Base-by-base conservation (phyloP, 768 basidiomycete genomes). In the Trichaptum fuscoviolaceum region DNA sequence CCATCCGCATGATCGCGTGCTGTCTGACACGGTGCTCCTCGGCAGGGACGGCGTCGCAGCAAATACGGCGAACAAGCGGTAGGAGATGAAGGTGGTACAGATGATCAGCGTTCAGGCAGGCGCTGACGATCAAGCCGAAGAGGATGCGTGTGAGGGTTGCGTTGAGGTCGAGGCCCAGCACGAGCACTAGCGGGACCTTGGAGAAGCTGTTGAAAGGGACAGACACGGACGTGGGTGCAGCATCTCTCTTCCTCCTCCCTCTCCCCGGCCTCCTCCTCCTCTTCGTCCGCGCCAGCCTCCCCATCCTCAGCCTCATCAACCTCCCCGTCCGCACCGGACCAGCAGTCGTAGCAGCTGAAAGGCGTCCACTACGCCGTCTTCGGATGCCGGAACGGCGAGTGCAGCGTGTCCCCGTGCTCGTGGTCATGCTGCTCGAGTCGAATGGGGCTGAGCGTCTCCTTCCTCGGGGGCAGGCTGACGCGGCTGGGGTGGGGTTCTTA, bases 301-400 rank as follows among this genome's bases (percentile, higher is more conserved):
- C n/a, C n/a, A n/a, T n/a, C n/a, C n/a, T n/a, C n/a, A n/a, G n/a
- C n/a, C n/a, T n/a, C n/a, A n/a, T n/a, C n/a, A n/a, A n/a, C n/a
- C n/a, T n/a, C n/a, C n/a, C n/a, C n/a, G n/a, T n/a, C n/a, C n/a
- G n/a, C n/a, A n/a, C 73, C 68, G 52, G 59, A 66, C 35, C n/a
- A n/a, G n/a, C n/a, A n/a, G n/a, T 72, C 74, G 65, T 30, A 65
- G 7, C 23, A 64, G 35, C 69, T 80, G 62, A 69, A 67, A 5
- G 73, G 75, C 59, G 75, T 80, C n/a, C 72, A 72, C 27, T 84
- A 77, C 65, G 80, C 79, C 1, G 81, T 84, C 26, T 84, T 84
- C 63, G 83, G 83, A 1, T 82, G 81, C 67, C 83, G 83, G 5
- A 81, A 84, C 71, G 75, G 74, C 58, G 83, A 84, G 68, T 84